Evolutionary conservation across 805 yeast genomes (phyloP).

Genomic region (Metschnikowia santaceciliae): DNA sequence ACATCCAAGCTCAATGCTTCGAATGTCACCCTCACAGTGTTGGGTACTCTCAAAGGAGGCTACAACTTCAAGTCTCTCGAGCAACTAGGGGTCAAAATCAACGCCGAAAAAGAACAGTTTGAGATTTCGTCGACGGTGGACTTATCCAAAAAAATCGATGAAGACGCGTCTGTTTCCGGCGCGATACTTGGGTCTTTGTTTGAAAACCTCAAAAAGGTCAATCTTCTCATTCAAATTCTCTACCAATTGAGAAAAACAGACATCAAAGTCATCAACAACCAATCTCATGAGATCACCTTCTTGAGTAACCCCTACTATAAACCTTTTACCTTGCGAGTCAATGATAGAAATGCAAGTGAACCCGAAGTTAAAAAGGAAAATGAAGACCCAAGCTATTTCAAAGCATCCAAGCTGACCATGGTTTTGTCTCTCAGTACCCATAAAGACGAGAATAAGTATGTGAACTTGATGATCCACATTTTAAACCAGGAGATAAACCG

Average conservation of each 20-base stretch:
- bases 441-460: constrained; percentile 10
- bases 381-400: neutral
- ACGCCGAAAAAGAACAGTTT: constrained; percentile 22
- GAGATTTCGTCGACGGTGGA: constrained; percentile 28
- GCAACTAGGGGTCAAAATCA: constrained; percentile 21
- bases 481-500: constrained; percentile 21
- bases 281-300: constrained; percentile 27
- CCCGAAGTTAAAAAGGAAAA: neutral
- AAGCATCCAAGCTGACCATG: neutral
- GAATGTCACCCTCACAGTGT: constrained; percentile 17
- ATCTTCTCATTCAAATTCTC: constrained; percentile 29
- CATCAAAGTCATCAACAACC: constrained; percentile 24
- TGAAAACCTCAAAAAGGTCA: constrained; percentile 27
- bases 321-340: constrained; percentile 15
- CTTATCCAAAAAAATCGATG: constrained; percentile 23
- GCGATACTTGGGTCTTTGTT: constrained; percentile 25
- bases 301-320: constrained; percentile 23
- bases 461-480: constrained; percentile 20
- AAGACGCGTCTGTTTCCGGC: constrained; percentile 11
- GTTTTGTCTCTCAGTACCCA: constrained; percentile 7
- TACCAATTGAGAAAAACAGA: constrained; percentile 29
- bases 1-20: neutral
- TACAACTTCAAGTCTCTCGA: constrained; percentile 15
- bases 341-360: constrained; percentile 1
- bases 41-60: constrained; percentile 21